phyloP scores from a whole-genome alignment of 2,329 filamentous ascomycete species.

The Niveomyces coronatus region DNA sequence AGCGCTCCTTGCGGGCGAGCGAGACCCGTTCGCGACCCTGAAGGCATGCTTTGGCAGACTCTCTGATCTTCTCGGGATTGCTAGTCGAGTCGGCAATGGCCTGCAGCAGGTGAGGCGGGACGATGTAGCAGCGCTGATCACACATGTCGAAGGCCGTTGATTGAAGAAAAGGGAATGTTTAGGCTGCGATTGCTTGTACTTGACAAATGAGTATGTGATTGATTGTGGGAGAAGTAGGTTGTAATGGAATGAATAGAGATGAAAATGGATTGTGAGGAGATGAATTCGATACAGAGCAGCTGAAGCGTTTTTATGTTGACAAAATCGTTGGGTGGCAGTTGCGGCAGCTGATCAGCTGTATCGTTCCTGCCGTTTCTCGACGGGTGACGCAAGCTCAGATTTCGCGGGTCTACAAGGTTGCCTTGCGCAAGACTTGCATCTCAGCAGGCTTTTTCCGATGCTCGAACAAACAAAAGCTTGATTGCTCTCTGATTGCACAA shows the following conservation, averaged over 20 bases:
- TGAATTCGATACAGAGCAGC: no score
- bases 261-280: not conserved
- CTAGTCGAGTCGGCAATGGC: conserved; percentile 29
- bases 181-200: not conserved
- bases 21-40: conserved; percentile 22
- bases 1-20: conserved; percentile 23
- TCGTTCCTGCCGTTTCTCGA: conserved; percentile 7
- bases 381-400: no score
- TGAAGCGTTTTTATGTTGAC: conserved; percentile 2
- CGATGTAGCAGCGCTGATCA: conserved; percentile 26
- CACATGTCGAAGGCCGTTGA: conserved; percentile 3
- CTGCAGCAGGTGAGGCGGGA: conserved; percentile 36
- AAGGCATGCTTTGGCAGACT: conserved; percentile 27
- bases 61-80: conserved; percentile 26
- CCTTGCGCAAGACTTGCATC: no score
- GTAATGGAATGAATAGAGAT: not conserved
- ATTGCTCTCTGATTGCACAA: not conserved
- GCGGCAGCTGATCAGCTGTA: not conserved
- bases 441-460: no score
- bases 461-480: no score
- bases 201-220: not conserved
- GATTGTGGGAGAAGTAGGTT: not conserved
- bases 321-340: no score
- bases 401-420: no score
- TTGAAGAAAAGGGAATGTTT: no score